A percentile compares a stretch with the other conserved stretches of the same genome.
These are phyloP conservation scores for Blastobotrys aristatus DNA, from an alignment of 1,139 yeast species.

Conservation along the genomic window DNA sequence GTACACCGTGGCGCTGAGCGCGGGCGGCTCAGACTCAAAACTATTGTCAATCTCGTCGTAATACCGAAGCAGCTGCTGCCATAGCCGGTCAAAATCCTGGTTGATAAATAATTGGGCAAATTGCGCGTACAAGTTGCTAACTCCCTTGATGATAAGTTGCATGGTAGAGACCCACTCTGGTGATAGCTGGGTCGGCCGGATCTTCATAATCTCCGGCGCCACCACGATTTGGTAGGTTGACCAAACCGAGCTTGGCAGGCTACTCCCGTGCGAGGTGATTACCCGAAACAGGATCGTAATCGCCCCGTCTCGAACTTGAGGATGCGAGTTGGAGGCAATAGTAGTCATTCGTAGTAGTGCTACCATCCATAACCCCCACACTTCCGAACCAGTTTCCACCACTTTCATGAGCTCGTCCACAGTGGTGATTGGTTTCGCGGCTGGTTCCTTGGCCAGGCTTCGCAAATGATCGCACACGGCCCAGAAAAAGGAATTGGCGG, in stretches of 20 bases:
- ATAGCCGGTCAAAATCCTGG: constrained; percentile 33
- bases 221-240: constrained; percentile 34
- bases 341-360: constrained; percentile 56
- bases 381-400: constrained; percentile 13
- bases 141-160: constrained; percentile 53
- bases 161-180: constrained; percentile 55
- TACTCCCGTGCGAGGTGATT: constrained; percentile 67
- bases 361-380: constrained; percentile 54
- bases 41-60: constrained; percentile 34
- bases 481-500: constrained; percentile 91
- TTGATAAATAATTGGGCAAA: constrained; percentile 38
- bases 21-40: not conserved
- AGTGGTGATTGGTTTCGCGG: not conserved
- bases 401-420: constrained; percentile 5
- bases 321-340: constrained; percentile 53
- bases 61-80: constrained; percentile 51
- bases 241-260: constrained; percentile 42
- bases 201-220: constrained; percentile 33
- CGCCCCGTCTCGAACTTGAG: constrained; percentile 85
- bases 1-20: constrained; percentile 38
- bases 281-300: constrained; percentile 83
- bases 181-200: constrained; percentile 15
- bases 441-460: constrained; percentile 16
- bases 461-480: constrained; percentile 71
- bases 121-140: constrained; percentile 47